These are phyloP conservation scores for Termitomyces sp. DNA, from an alignment of 768 basidiomycete species.

Conservation along the genomic window DNA sequence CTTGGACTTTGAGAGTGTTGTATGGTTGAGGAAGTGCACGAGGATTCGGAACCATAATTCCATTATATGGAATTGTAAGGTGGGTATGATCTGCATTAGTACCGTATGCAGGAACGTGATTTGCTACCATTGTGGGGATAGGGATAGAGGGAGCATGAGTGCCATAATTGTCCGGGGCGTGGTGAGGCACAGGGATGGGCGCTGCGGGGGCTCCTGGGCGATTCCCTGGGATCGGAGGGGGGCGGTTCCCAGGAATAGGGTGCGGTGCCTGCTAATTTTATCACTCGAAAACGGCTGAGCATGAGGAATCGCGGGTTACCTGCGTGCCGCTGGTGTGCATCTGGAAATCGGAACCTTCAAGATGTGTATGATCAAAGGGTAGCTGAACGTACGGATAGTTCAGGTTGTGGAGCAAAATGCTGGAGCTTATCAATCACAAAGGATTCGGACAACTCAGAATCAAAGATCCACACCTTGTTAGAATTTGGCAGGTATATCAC, in stretches of 20 bases:
- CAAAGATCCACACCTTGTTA: too few relatives aligned
- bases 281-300: too few relatives aligned
- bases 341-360: not conserved
- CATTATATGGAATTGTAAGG: constrained; percentile 19
- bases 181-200: not conserved
- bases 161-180: not conserved
- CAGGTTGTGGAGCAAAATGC: not conserved
- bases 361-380: not conserved
- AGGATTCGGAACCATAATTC: constrained; percentile 26
- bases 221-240: constrained; percentile 11
- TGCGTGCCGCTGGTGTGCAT: not conserved
- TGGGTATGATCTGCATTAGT: not conserved
- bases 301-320: not conserved
- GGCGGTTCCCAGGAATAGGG: constrained; percentile 11
- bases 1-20: constrained; percentile 24
- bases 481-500: too few relatives aligned
- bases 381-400: not conserved
- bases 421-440: not conserved
- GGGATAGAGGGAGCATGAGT: constrained; percentile 12
- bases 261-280: constrained; percentile 13
- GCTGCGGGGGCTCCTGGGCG: constrained; percentile 2
- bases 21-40: constrained; percentile 17
- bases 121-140: not conserved
- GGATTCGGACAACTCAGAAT: too few relatives aligned
- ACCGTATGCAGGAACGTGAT: not conserved